Base-by-base conservation (phyloP, 371 early-diverging fungal genomes). In the Dichotomocladium elegans region DNA sequence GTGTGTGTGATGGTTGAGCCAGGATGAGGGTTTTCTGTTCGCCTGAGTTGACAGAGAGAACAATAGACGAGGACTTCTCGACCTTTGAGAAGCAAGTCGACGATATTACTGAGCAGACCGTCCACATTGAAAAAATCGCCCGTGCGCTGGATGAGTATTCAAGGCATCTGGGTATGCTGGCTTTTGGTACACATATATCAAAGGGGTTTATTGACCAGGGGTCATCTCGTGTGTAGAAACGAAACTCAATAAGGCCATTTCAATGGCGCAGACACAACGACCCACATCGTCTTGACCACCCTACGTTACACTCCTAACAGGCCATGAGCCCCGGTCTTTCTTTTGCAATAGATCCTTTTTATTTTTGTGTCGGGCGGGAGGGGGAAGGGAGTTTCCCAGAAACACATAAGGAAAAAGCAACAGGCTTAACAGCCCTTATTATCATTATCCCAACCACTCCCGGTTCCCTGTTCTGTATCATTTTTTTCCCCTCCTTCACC, bases 101-200 rank as follows among this genome's bases (percentile, higher is more conserved):
- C 31, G 76, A 77, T 19, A 79, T 85, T 29, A 68, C 78, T 46
- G 67, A 78, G 17, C 83, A 83, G 45, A 71, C 76, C 2, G 62
- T 77, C 9, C 60, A 75, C n/a, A 71, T 85, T 58, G 83, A 81
- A 64, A 76, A 72, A 24, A 70, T 77, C 10, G 73, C 78, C 0
- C 55, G 62, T 40, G 80, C 80, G 26, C 60, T 85, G 45, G 83
- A 83, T 51, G 82, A 82, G 26, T 85, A 85, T 57, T 81, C 86
- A 10, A 63, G 61, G 30, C 65, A 82, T 53, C 56, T 85, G 50
- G 86, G 84, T 79, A 80, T 60, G n/a, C n/a, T n/a, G n/a, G n/a
- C n/a, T n/a, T n/a, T n/a, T n/a, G n/a, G n/a, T n/a, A n/a, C n/a
- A n/a, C n/a, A n/a, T n/a, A n/a, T n/a, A n/a, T n/a, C n/a, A n/a